phyloP scores from a whole-genome alignment of 1,139 yeast genomes.

The Geotrichum cucujoidarum region DNA sequence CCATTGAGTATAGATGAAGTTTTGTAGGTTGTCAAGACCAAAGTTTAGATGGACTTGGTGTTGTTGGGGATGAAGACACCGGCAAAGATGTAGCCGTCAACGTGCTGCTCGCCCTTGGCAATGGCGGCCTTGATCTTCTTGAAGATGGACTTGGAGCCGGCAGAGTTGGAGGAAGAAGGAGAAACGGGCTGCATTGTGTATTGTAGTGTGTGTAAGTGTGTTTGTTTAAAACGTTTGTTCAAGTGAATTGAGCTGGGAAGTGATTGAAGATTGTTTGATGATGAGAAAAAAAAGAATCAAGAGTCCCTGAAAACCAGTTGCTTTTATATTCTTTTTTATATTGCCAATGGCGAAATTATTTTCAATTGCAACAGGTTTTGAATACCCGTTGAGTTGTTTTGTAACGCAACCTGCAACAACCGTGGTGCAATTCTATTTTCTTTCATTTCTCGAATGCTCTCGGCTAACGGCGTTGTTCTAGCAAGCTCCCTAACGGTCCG shows the following conservation, averaged over 20 bases:
- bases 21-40: too few species aligned
- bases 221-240: neutral
- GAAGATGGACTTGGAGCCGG: neutral
- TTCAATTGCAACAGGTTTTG: too few species aligned
- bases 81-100: neutral
- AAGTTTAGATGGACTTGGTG: neutral
- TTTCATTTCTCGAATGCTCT: too few species aligned
- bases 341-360: too few species aligned
- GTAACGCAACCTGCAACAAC: too few species aligned
- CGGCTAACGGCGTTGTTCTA: too few species aligned
- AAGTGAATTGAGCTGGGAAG: neutral
- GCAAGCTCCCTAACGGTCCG: too few species aligned
- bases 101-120: conserved; percentile 1
- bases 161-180: neutral
- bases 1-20: too few species aligned
- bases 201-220: neutral
- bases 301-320: too few species aligned
- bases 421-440: too few species aligned
- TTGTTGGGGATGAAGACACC: neutral
- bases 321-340: too few species aligned
- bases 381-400: too few species aligned
- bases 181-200: neutral
- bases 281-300: neutral
- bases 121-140: conserved; percentile 1
- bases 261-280: neutral